A percentile compares a stretch with the other conserved stretches of the same genome.
Conservation (phyloP, 495 filamentous ascomycete genomes). For the Aspergillus sclerotioniger region DNA sequence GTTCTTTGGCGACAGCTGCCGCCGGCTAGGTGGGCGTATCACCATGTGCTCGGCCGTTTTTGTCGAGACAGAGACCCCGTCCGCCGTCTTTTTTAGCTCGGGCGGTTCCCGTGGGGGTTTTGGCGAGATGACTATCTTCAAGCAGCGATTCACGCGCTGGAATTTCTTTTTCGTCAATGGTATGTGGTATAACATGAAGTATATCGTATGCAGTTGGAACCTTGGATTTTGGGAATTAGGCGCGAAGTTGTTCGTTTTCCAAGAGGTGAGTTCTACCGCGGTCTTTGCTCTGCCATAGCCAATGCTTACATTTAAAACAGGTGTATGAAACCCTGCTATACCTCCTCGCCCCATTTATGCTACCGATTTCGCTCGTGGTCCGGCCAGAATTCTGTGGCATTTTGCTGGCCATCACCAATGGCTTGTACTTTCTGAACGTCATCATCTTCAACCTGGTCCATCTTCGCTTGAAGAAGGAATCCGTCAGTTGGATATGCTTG, state of each 20-base stretch:
- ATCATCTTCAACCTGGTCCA: conserved; percentile 47
- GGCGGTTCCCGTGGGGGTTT: conserved; percentile 45
- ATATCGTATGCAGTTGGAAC: conserved; percentile 46
- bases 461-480: conserved; percentile 38
- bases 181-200: conserved; percentile 46
- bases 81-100: conserved; percentile 38
- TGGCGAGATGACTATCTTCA: conserved; percentile 51
- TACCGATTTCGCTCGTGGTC: conserved; percentile 46
- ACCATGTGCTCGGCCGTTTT: conserved; percentile 50
- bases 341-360: conserved; percentile 45
- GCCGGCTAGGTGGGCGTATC: conserved; percentile 44
- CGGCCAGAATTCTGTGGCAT: conserved; percentile 35
- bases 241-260: conserved; percentile 64
- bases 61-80: conserved; percentile 48
- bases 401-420: conserved; percentile 30
- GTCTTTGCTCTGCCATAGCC: not conserved
- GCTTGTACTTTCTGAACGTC: conserved; percentile 40
- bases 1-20: conserved; percentile 47
- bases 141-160: conserved; percentile 49
- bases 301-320: conserved; percentile 6
- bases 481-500: conserved; percentile 17
- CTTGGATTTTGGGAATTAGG: conserved; percentile 50
- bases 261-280: conserved; percentile 44
- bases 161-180: conserved; percentile 53
- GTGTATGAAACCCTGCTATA: conserved; percentile 51